Base-by-base conservation (phyloP, 1,284 basidiomycete genomes). In the Trichosporon ovoides region DNA sequence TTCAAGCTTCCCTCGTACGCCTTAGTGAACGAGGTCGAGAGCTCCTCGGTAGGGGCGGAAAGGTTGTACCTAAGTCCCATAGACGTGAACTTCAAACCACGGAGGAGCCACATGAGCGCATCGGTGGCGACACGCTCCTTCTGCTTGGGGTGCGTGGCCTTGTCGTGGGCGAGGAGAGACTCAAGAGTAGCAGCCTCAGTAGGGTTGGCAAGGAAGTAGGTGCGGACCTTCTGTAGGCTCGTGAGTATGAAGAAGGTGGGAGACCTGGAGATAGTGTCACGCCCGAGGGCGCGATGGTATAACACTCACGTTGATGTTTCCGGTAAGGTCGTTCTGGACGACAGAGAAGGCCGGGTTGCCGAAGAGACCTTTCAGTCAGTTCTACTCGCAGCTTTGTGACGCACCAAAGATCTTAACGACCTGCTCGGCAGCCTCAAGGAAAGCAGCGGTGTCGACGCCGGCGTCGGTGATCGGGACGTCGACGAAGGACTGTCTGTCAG, bases 1-100 rank as follows among this genome's bases (percentile, higher is more conserved):
- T 87, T 92, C 69, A 98, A 81, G 20, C 87, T 92, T 14, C 67
- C 81, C 46, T 87, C 87, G 78, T 99, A 99, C 0, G 88, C 84
- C 56, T 86, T 85, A 35, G 81, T 86, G 78, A 99, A 98, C 38
- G 88, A 88, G 2, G 70, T 79, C 9, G 83, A 73, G 19, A 98
- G 83, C 73, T 96, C 90, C 65, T 87, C 83, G 6, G 72, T 74
- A 54, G 83, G 79, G 77, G 95, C 84, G 11, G 79, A 79, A 66
- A 91, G 85, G 1, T 87, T 85, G 58, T 83, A 80, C 62, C 88
- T 83, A 52, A 98, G 84, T 10, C 89, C 90, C 61, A 87, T 81
- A 73, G 89, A 86, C 28, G 95, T 99, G 80, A 99, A 98, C 49
- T 87, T 84, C 58, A 96, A 84, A 4, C 92, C 95, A 36, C 92